Evolutionary conservation across 495 filamentous ascomycete genomes (phyloP), one percentile per base, ranked within the genome.

Genomic region (Friedmanniomyces endolithicus): DNA sequence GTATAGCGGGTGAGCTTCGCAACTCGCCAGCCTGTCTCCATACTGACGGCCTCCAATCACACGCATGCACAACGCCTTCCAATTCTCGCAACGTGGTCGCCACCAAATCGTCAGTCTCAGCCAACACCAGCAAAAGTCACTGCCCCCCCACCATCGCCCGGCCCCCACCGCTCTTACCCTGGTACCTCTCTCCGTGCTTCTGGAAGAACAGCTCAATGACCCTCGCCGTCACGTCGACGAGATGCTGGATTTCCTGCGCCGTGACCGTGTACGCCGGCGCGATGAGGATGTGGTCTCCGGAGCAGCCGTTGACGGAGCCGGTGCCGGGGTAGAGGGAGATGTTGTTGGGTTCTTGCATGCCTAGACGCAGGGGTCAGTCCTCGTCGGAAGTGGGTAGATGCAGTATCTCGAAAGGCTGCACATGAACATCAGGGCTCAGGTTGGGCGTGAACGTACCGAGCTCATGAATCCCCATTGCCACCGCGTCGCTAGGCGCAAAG

Each of bases 261-360:
- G 63, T 66, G 25, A 85, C 72, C 53, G 77, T 89, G 67, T 84
- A 94, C 0, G 87, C 75, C 2, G 89, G 88, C 20, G 84, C 77
- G 52, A 95, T 59, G 31, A 94, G 70, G 14, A 90, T 68, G 70
- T 89, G 84, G 62, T 95, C 89, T 0, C 87, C 88, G 2, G 61
- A 67, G 27, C 75, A 64, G 0, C 86, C 85, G 63, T 88, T 84
- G 0, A 74, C 78, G 0, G 81, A 82, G 4, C 87, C 88, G 1
- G 72, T 65, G 6, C 81, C 80, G 20, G 81, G 81, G 65, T 92
- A 94, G 17, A 94, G 61, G 0, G 75, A 79, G 56, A 94, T 76
- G 19, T 73, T 74, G 56, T 82, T 77, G 12, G 76, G 56, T 22
- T 58, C 44, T 25, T 58, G 39, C 52, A 69, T 58, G 27, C 62